phyloP scores from a whole-genome alignment of 2,329 filamentous ascomycete species.

The Chaetomium olivaceum region DNA sequence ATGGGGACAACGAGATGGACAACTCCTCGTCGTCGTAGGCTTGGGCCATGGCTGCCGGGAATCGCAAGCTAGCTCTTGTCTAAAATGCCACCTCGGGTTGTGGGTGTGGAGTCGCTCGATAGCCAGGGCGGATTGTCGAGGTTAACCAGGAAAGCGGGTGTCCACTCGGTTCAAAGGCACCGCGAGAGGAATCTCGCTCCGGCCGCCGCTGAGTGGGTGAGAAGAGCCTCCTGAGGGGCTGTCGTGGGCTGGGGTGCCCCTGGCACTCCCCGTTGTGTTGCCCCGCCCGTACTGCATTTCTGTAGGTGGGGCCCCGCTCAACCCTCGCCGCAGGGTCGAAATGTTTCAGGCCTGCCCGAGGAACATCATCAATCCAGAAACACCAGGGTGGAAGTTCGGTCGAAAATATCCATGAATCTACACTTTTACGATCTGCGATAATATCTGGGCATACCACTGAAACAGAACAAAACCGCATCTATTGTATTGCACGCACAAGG shows the following conservation, averaged over 20 bases:
- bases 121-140: neutral
- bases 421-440: too few relatives aligned
- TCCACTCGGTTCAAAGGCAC: conserved; percentile 4
- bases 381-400: neutral
- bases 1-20: conserved; percentile 71
- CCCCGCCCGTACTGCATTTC: neutral
- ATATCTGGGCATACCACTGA: too few relatives aligned
- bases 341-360: neutral
- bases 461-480: too few relatives aligned
- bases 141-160: conserved; percentile 15
- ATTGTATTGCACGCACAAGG: too few relatives aligned
- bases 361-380: too few relatives aligned
- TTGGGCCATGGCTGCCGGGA: conserved; percentile 26
- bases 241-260: neutral
- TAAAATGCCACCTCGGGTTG: conserved; percentile 11
- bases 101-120: conserved; percentile 18
- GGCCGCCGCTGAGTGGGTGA: neutral
- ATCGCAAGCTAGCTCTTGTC: conserved; percentile 12
- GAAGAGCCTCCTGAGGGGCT: neutral
- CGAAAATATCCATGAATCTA: neutral
- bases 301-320: neutral
- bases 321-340: neutral
- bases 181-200: neutral
- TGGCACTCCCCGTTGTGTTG: neutral
- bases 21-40: conserved; percentile 73